These are phyloP conservation scores for Epichloe scottii DNA, from an alignment of 2,329 filamentous ascomycete species.

Conservation along the genomic window DNA sequence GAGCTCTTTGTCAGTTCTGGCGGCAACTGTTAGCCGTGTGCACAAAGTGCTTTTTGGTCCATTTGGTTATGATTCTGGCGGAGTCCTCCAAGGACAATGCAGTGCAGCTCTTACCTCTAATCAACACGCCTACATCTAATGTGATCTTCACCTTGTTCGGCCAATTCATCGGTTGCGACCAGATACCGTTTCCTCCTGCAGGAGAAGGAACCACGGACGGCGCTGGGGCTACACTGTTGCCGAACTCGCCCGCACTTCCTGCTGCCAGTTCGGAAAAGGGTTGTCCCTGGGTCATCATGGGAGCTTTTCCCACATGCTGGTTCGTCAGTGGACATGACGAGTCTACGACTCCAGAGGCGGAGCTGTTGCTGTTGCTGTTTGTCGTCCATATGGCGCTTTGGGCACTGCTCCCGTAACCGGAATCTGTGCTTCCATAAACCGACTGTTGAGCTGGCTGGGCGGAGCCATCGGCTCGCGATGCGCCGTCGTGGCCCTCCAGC, in stretches of 20 bases:
- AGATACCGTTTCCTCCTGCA: conserved; percentile 3
- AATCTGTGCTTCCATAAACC: not conserved
- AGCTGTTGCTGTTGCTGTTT: conserved; percentile 4
- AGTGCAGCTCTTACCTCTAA: conserved; percentile 18
- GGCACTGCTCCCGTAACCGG: not conserved
- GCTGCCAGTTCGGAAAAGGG: not conserved
- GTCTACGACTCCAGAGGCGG: not conserved
- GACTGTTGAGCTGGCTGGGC: not conserved
- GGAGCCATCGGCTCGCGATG: not conserved
- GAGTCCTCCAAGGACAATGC: not conserved
- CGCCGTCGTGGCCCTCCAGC: conserved; percentile 16
- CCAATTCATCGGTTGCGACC: conserved; percentile 10
- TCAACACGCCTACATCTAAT: conserved; percentile 21
- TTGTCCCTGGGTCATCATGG: not conserved
- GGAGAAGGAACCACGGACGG: conserved; percentile 3
- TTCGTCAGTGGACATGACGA: not conserved
- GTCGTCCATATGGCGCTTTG: not conserved
- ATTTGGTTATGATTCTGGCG: not conserved
- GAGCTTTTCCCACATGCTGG: not conserved
- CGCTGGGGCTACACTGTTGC: not conserved
- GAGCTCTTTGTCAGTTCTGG: conserved; percentile 23
- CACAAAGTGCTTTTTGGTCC: not conserved
- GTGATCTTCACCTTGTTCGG: conserved; percentile 19
- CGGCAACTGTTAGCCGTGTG: not conserved
- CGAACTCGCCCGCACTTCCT: not conserved